These are phyloP conservation scores for Obelidium mucronatum DNA, from an alignment of 192 early-diverging fungal species.

Conservation along the genomic window DNA sequence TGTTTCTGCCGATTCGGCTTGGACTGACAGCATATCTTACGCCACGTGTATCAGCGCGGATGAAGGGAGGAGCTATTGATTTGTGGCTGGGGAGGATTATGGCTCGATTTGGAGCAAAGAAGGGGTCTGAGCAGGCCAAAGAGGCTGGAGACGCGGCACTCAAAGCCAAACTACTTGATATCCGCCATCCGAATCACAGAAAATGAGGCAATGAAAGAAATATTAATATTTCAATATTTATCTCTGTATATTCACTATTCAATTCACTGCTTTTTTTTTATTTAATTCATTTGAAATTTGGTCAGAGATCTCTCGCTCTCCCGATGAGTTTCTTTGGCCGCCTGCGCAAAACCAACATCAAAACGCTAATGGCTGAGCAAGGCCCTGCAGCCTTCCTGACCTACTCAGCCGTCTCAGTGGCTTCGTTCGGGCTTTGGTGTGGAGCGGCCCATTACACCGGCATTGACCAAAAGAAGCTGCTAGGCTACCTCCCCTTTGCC, in stretches of 20 bases:
- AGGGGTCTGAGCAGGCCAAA: neutral
- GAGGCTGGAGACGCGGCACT: neutral
- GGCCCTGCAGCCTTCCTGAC: constrained; percentile 45
- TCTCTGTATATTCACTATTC: no score
- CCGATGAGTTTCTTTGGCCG: no score
- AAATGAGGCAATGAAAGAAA: neutral
- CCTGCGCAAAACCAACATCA: neutral
- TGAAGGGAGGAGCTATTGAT: constrained; percentile 20
- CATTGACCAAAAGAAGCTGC: neutral
- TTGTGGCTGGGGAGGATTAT: neutral
- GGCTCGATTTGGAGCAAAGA: neutral
- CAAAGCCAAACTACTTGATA: neutral
- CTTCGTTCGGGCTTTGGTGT: constrained; percentile 40
- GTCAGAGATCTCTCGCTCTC: no score
- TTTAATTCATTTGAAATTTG: no score
- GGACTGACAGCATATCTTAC: constrained; percentile 46
- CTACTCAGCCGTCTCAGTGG: constrained; percentile 41
- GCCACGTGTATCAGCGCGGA: constrained; percentile 28
- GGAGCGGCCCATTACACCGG: neutral
- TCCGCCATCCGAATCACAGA: no score
- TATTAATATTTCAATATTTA: no score
- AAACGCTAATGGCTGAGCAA: constrained; percentile 35
- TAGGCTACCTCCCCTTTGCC: no score
- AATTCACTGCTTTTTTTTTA: no score
- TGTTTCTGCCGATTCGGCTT: constrained; percentile 45